Conservation (phyloP, 83 land plant genomes). For the Diphasiastrum complanatum region DNA sequence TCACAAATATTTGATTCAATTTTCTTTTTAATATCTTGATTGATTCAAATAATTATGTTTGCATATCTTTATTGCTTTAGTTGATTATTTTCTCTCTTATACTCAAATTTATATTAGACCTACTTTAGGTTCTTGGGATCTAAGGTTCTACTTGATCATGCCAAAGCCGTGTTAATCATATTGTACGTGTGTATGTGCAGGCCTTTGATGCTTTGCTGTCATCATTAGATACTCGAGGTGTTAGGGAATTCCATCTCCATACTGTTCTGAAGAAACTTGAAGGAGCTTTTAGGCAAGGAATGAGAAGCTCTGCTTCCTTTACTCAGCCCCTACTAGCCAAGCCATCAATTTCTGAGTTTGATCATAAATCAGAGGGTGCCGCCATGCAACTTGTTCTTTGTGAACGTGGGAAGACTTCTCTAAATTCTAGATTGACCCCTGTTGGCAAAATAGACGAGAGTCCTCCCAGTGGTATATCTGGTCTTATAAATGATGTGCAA, state of each 20-base stretch:
- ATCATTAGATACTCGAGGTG: conserved; percentile 77
- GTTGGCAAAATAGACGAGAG: too few relatives aligned
- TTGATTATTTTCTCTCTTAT: not conserved
- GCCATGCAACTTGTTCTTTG: too few relatives aligned
- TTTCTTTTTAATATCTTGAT: too few relatives aligned
- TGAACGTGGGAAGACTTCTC: too few relatives aligned
- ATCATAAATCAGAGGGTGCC: too few relatives aligned
- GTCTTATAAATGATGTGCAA: too few relatives aligned
- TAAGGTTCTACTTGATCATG: not conserved
- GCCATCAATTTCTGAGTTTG: too few relatives aligned
- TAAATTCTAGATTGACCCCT: too few relatives aligned
- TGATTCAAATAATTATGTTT: not conserved
- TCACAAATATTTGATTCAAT: too few relatives aligned
- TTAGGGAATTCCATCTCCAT: conserved; percentile 75
- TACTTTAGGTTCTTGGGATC: not conserved
- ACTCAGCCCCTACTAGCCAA: too few relatives aligned
- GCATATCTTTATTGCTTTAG: not conserved
- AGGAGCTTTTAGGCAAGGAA: conserved; percentile 48
- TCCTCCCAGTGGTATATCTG: too few relatives aligned
- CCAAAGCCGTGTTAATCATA: not conserved
- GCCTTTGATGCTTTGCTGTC: conserved; percentile 69
- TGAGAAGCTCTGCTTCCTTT: too few relatives aligned
- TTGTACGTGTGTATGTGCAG: conserved; percentile 31
- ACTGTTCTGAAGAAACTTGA: conserved; percentile 65
- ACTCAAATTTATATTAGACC: not conserved